Evolutionary conservation across 345 rosid genomes (phyloP), one percentile per base, ranked within the genome.

Genomic region (Murraya paniculata): DNA sequence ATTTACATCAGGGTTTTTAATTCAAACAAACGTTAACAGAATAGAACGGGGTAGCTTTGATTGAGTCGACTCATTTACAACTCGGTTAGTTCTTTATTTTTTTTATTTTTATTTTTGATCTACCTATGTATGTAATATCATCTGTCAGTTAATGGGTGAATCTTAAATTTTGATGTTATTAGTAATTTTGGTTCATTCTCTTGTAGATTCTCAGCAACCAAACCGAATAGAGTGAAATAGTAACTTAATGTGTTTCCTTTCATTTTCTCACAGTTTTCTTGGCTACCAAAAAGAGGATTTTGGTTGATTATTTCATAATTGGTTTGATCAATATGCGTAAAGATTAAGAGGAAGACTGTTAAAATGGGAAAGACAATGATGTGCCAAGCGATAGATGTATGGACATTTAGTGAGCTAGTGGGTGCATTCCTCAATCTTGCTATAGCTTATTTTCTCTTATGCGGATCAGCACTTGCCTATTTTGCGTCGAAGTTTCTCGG

Each of bases 351-450:
- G 59, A 39, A 58, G 16, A 53, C 38, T 11, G 11, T 60, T n/a
- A 2, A 7, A 25, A 27, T 25, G 59, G 60, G 62, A 22, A 33
- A 35, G 62, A 66, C 10, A 79, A 88, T 89, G 94, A 68, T 82
- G 56, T 87, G 88, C 82, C 39, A 80, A 9, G 89, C 82, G 81
- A 84, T 85, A 39, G 71, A 80, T 56, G 76, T 73, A 27, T 92
- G 97, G 97, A 89, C 89, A 45, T 85, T 91, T 70, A 39, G 78
- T 10, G 88, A 81, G 36, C 81, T 88, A 41, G 91, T 91, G 28
- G 86, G 88, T 82, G 93, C 91, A 30, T 91, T 85, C 82, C 84
- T 87, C 77, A 92, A 92, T 85, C 88, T 92, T 31, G 77, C 81
- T 14, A 72, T 89, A 71, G 85, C 88, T 22, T 87, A 82, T 74